A percentile compares a stretch with the other conserved stretches of the same genome.
These are phyloP conservation scores for Termitomyces sp. DNA, from an alignment of 768 basidiomycete genomes.

Conservation along the genomic window DNA sequence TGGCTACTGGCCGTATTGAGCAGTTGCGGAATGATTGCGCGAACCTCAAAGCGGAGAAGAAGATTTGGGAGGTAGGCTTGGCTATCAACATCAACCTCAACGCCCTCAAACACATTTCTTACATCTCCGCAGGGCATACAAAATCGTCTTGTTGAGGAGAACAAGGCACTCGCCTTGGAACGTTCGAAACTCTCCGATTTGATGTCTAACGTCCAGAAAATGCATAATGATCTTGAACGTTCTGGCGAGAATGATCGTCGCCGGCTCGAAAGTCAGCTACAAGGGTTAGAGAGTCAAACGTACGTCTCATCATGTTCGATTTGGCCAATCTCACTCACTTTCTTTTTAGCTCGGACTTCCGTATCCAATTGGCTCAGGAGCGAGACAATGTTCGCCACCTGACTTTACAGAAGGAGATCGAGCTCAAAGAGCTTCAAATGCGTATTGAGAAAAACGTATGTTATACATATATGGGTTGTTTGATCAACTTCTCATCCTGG, in stretches of 20 bases:
- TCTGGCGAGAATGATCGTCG: slow-evolving; percentile 80
- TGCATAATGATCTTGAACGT: slow-evolving; percentile 85
- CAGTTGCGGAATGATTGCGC: slow-evolving; percentile 82
- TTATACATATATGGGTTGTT: neutral
- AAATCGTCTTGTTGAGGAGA: slow-evolving; percentile 79
- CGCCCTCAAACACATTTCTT: slow-evolving; percentile 3
- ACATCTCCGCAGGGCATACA: slow-evolving; percentile 61
- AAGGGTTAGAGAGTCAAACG: slow-evolving; percentile 77
- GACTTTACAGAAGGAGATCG: slow-evolving; percentile 79
- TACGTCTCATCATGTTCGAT: slow-evolving; percentile 31
- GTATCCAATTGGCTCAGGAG: slow-evolving; percentile 66
- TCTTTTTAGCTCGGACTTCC: slow-evolving; percentile 63
- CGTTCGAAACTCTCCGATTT: slow-evolving; percentile 83
- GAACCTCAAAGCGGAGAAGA: slow-evolving; percentile 90
- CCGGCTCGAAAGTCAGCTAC: slow-evolving; percentile 75
- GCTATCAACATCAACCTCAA: neutral
- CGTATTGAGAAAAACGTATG: slow-evolving; percentile 71
- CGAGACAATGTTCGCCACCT: slow-evolving; percentile 71
- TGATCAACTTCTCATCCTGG: slow-evolving; percentile 5
- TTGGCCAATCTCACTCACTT: neutral
- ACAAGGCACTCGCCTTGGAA: slow-evolving; percentile 74
- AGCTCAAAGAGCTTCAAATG: slow-evolving; percentile 68
- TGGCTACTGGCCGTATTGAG: slow-evolving; percentile 60
- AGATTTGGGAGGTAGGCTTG: slow-evolving; percentile 75
- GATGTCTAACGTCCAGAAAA: slow-evolving; percentile 85